Percentiles rank a stretch among this genome's conserved stretches.
phyloP scores from a whole-genome alignment of 495 filamentous ascomycete species.

The Penicillium verhagenii region DNA sequence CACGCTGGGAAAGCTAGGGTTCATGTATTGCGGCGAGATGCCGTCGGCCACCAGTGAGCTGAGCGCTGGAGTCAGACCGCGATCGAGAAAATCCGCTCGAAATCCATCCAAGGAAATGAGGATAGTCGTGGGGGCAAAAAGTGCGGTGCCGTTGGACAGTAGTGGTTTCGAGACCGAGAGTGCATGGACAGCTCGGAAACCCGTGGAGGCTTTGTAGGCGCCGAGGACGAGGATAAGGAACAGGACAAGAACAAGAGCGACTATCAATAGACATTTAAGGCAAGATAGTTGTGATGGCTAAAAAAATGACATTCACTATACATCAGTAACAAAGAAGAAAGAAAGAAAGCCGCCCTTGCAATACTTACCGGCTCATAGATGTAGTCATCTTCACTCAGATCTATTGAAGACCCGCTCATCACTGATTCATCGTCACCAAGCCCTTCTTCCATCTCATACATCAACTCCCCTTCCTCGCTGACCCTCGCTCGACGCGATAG shows the following conservation, averaged over 20 bases:
- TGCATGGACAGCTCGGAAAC: slow-evolving; percentile 27
- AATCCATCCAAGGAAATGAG: slow-evolving; percentile 95
- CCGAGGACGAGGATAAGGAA: slow-evolving; percentile 54
- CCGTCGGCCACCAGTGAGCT: slow-evolving; percentile 77
- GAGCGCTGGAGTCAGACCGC: slow-evolving; percentile 79
- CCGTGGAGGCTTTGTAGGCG: slow-evolving; percentile 53
- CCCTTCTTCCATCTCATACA: slow-evolving; percentile 89
- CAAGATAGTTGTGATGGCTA: slow-evolving; percentile 28
- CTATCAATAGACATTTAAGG: slow-evolving; percentile 32
- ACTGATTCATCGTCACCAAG: slow-evolving; percentile 62
- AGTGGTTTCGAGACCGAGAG: slow-evolving; percentile 18
- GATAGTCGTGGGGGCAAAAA: slow-evolving; percentile 89
- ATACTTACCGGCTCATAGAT: slow-evolving; percentile 29
- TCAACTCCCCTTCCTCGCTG: slow-evolving; percentile 69
- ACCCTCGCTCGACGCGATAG: slow-evolving; percentile 42
- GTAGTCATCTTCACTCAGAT: slow-evolving; percentile 40
- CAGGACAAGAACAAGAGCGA: slow-evolving; percentile 43
- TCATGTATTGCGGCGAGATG: slow-evolving; percentile 87
- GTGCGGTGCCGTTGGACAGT: slow-evolving; percentile 66
- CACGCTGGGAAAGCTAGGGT: slow-evolving; percentile 89
- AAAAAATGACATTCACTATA: background rate
- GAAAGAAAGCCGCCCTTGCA: background rate
- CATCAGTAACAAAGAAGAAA: slow-evolving; percentile 9
- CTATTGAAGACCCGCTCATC: slow-evolving; percentile 42
- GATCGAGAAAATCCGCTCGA: slow-evolving; percentile 88